phyloP scores from a whole-genome alignment of 1,284 basidiomycete genomes.

The Taiwanofungus camphoratus region DNA sequence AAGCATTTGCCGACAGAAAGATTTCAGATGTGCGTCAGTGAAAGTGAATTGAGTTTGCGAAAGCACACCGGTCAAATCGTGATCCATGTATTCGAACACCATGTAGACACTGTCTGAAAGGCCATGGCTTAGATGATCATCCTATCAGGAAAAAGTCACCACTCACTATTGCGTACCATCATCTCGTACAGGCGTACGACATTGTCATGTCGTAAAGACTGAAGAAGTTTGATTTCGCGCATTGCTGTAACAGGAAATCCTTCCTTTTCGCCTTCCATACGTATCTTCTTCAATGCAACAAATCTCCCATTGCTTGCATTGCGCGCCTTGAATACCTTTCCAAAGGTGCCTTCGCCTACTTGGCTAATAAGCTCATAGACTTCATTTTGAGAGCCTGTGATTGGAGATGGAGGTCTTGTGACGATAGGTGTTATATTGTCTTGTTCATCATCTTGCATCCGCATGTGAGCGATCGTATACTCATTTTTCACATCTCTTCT shows the following conservation, averaged over 20 bases:
- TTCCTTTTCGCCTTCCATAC: conserved; percentile 97
- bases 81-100: conserved; percentile 99
- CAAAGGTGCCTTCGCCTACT: conserved; percentile 98
- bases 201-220: conserved; percentile 86
- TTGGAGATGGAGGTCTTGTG: conserved; percentile 5
- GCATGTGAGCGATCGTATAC: not conserved
- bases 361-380: conserved; percentile 88
- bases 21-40: conserved; percentile 86
- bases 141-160: not conserved
- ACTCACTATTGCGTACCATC: conserved; percentile 93
- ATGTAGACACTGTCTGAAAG: conserved; percentile 74
- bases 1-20: conserved; percentile 92
- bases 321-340: conserved; percentile 97
- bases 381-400: conserved; percentile 37
- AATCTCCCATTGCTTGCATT: conserved; percentile 71
- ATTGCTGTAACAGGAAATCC: conserved; percentile 99
- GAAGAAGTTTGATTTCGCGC: conserved; percentile 97
- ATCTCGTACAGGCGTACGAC: conserved; percentile 92
- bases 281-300: conserved; percentile 94
- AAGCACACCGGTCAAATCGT: conserved; percentile 93
- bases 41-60: conserved; percentile 88
- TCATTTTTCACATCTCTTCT: too few relatives aligned
- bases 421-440: not conserved
- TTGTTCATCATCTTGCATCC: not conserved
- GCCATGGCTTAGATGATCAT: not conserved